A percentile compares a stretch with the other conserved stretches of the same genome.
These are phyloP conservation scores for Rhinocladiella similis DNA, from an alignment of 2,329 filamentous ascomycete species.

Conservation along the genomic window DNA sequence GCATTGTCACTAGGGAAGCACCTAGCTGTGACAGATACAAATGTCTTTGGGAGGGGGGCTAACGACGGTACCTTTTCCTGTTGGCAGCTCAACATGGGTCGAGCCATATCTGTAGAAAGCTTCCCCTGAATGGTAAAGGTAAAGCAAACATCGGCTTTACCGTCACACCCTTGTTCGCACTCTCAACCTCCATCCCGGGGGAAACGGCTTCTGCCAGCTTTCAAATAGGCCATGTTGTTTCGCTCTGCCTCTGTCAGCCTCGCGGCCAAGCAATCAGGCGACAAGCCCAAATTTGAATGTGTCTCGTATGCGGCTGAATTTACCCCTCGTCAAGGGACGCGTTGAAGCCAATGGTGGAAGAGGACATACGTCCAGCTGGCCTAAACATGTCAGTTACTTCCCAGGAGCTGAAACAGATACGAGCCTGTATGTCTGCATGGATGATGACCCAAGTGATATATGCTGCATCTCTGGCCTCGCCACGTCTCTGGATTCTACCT, in stretches of 20 bases:
- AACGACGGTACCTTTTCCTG: too few species aligned
- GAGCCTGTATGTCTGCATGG: background rate
- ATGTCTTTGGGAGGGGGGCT: too few species aligned
- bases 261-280: constrained; percentile 1
- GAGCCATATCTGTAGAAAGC: too few species aligned
- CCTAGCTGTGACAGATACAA: too few species aligned
- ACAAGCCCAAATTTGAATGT: background rate
- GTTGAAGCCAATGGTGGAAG: constrained; percentile 2
- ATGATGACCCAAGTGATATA: background rate
- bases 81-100: too few species aligned
- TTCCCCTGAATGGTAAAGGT: too few species aligned
- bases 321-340: constrained; percentile 8
- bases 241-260: background rate
- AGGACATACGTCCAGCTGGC: constrained; percentile 8
- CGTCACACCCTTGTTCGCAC: too few species aligned
- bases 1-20: too few species aligned
- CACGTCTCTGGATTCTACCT: background rate
- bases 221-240: background rate
- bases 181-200: too few species aligned
- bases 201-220: background rate
- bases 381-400: background rate
- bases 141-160: too few species aligned
- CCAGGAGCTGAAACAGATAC: constrained; percentile 6
- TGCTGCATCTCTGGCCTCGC: background rate
- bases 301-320: constrained; percentile 10